Base-by-base conservation (phyloP, 1,139 yeast genomes). In the Scheffersomyces titani region DNA sequence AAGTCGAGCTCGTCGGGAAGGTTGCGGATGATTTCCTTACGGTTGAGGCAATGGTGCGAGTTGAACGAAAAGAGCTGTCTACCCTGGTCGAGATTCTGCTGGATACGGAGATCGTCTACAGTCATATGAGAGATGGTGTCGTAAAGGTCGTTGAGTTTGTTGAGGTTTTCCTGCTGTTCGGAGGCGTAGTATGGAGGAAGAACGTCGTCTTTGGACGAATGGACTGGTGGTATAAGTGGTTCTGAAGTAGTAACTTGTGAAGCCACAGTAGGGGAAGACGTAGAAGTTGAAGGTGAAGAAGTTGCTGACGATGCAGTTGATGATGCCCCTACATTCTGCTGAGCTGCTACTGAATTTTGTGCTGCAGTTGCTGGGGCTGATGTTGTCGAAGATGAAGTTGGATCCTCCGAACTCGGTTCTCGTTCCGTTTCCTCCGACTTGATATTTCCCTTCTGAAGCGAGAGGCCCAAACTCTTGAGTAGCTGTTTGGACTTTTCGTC, bases 1-100 rank as follows among this genome's bases (percentile, higher is more conserved):
- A 78, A 59, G 59, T 79, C 80, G 16, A 79, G 69, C 57, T 72
- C 77, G 54, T 77, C 76, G 0, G 84, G 83, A 22, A 80, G 60
- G 49, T 66, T 67, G 47, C 73, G 66, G n/a, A 78, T 63, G 18
- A 77, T 61, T 49, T 67, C 63, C 54, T 71, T 72, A 50, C 83
- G 63, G 62, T 79, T 76, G 44, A 78, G 62, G 59, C 67, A 74
- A 64, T 77, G 81, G 36, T 74, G 74, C 6, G 78, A 70, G 6
- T 72, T 70, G 56, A 73, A 71, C 18, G 77, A 66, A 53, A 73
- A 69, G 55, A 77, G 72, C 57, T 74, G 80, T 51, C 68, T 61
- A 7, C 77, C 78, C 50, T 73, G 71, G 59, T 78, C 82, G 45
- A 78, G 64, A 57, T 73, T 75, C 55, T 71, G 67, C 61, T 80